phyloP scores from a whole-genome alignment of 139 green algal genomes.

The Closterium sp. region DNA sequence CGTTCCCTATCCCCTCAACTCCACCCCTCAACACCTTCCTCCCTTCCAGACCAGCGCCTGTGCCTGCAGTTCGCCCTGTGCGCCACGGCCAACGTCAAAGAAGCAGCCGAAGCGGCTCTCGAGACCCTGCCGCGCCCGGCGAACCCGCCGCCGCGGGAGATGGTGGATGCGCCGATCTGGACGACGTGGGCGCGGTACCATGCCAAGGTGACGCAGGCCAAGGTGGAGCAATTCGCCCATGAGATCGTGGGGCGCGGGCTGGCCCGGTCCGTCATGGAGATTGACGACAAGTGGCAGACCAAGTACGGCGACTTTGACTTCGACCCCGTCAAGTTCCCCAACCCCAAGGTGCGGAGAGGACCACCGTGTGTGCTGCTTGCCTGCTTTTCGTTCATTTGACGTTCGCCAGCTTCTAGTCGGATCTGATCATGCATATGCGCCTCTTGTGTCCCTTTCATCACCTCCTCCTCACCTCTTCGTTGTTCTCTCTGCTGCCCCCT shows the following conservation, averaged over 20 bases:
- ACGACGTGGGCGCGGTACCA: slow-evolving; percentile 71
- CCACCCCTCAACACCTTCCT: neutral
- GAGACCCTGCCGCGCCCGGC: slow-evolving; percentile 50
- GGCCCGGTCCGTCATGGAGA: slow-evolving; percentile 59
- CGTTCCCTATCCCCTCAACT: neutral
- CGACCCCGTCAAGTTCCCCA: slow-evolving; percentile 58
- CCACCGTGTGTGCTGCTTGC: neutral
- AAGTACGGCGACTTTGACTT: slow-evolving; percentile 65
- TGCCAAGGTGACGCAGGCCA: slow-evolving; percentile 56
- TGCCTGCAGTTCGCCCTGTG: slow-evolving; percentile 36
- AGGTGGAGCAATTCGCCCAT: slow-evolving; percentile 63
- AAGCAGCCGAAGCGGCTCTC: slow-evolving; percentile 55
- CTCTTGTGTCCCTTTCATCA: too few species aligned
- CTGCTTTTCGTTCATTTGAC: too few species aligned
- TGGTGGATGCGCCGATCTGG: slow-evolving; percentile 66
- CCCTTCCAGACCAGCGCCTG: neutral
- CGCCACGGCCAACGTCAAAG: slow-evolving; percentile 52
- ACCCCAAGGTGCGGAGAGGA: slow-evolving; percentile 50
- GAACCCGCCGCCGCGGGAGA: slow-evolving; percentile 27
- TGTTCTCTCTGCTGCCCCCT: too few species aligned
- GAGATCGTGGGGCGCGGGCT: slow-evolving; percentile 62
- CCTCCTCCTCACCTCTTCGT: too few species aligned
- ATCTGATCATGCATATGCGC: too few species aligned
- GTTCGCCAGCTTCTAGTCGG: too few species aligned
- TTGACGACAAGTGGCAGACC: slow-evolving; percentile 63